phyloP scores from a whole-genome alignment of 495 filamentous ascomycete species.

The Monascus purpureus region DNA sequence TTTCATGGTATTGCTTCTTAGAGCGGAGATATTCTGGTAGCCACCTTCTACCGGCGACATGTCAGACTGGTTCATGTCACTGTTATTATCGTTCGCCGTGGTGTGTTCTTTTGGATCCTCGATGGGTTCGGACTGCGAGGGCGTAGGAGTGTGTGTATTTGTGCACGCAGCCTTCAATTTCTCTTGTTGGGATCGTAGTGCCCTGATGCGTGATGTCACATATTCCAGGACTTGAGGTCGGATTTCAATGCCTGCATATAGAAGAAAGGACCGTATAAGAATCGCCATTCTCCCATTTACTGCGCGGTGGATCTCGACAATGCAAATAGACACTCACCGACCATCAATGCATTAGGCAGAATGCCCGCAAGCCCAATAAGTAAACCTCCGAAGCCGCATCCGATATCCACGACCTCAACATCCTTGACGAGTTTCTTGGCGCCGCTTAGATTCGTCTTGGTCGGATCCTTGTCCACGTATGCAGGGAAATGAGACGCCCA shows the following conservation, averaged over 20 bases:
- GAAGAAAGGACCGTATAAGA: constrained; percentile 3
- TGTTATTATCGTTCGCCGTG: constrained; percentile 5
- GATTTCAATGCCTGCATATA: constrained; percentile 64
- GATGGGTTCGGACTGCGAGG: constrained; percentile 3
- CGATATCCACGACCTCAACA: constrained; percentile 93
- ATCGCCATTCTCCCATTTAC: too few relatives aligned
- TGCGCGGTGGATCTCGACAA: not conserved
- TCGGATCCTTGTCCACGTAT: constrained; percentile 31
- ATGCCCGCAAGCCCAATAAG: constrained; percentile 72
- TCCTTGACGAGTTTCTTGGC: constrained; percentile 41
- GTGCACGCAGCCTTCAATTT: constrained; percentile 15
- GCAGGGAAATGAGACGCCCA: constrained; percentile 80
- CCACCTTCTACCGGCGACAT: constrained; percentile 19
- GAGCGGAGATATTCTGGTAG: constrained; percentile 75
- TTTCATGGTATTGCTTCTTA: constrained; percentile 95
- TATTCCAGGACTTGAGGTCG: constrained; percentile 78
- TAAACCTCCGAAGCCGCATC: constrained; percentile 88
- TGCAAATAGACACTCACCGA: constrained; percentile 38
- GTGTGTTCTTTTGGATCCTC: not conserved
- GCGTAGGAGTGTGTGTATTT: constrained; percentile 2
- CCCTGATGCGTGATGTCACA: constrained; percentile 71
- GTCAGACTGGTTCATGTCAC: constrained; percentile 9
- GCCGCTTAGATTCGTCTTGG: constrained; percentile 19
- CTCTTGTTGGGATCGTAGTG: constrained; percentile 54
- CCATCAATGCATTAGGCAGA: constrained; percentile 66